Evolutionary conservation across 352 stramenopile genomes (phyloP).

Genomic region (Globisporangium iwayamae): DNA sequence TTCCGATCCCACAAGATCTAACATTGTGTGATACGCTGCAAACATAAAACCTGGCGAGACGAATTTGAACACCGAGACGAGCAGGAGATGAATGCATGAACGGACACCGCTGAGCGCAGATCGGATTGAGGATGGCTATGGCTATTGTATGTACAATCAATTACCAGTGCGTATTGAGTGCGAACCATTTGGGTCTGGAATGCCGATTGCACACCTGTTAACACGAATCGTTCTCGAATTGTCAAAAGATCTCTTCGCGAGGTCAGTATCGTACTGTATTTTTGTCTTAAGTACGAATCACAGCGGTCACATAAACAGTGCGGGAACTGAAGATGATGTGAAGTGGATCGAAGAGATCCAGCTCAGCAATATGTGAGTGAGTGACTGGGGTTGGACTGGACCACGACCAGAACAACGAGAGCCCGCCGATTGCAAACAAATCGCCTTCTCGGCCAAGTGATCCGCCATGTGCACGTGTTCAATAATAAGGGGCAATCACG

Average conservation of each 20-base stretch:
- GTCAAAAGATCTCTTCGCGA: neutral
- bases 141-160: neutral
- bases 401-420: too few relatives aligned
- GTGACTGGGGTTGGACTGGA: too few relatives aligned
- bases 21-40: too few relatives aligned
- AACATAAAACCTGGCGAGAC: neutral
- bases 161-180: neutral
- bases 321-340: neutral
- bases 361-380: too few relatives aligned
- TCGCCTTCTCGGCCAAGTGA: too few relatives aligned
- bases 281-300: neutral
- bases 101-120: neutral
- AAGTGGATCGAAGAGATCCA: neutral
- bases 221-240: neutral
- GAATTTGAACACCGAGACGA: neutral
- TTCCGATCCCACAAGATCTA: conserved; percentile 85
- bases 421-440: too few relatives aligned
- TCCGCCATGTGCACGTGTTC: too few relatives aligned
- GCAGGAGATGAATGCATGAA: neutral
- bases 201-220: neutral
- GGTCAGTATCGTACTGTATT: neutral
- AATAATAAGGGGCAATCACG: too few relatives aligned
- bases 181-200: neutral
- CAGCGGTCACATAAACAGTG: neutral
- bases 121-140: neutral